These are phyloP conservation scores for Microdochium paspali DNA, from an alignment of 2,329 filamentous ascomycete species.

Conservation along the genomic window DNA sequence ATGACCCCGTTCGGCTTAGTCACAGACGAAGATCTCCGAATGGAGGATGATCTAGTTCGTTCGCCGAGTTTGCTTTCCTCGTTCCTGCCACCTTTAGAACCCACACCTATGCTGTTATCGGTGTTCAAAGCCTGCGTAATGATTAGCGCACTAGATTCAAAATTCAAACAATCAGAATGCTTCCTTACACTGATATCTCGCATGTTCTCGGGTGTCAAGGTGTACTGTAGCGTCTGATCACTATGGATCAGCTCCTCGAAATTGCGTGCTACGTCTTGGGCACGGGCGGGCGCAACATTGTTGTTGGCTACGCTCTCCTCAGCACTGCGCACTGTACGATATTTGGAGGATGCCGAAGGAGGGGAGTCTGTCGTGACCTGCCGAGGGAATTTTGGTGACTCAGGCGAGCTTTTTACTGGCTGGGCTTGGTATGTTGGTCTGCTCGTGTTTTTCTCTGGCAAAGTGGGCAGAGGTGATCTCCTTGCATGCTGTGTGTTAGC, in stretches of 20 bases:
- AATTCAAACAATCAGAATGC: background rate
- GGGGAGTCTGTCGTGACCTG: constrained; percentile 40
- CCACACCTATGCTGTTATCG: constrained; percentile 27
- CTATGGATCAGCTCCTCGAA: constrained; percentile 76
- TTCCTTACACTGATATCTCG: constrained; percentile 61
- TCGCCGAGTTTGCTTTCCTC: constrained; percentile 33
- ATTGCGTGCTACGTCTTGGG: constrained; percentile 53
- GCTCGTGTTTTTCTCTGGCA: constrained; percentile 18
- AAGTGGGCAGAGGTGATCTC: constrained; percentile 16
- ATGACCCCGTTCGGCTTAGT: constrained; percentile 25
- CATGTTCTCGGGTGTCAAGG: constrained; percentile 71
- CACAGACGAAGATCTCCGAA: constrained; percentile 29
- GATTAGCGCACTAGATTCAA: background rate
- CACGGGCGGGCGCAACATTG: constrained; percentile 20
- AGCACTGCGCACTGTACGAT: constrained; percentile 45
- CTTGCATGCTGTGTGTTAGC: constrained; percentile 10
- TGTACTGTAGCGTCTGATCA: constrained; percentile 75
- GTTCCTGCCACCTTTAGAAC: constrained; percentile 32
- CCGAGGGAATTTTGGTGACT: constrained; percentile 19
- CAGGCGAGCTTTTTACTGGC: constrained; percentile 10
- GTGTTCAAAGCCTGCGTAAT: constrained; percentile 12
- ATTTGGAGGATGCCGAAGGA: constrained; percentile 38
- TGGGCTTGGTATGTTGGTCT: constrained; percentile 11
- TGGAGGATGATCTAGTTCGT: constrained; percentile 33
- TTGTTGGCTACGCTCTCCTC: constrained; percentile 37